A percentile compares a stretch with the other conserved stretches of the same genome.
Conservation (phyloP, 345 rosid species). For the Theobroma cacao region DNA sequence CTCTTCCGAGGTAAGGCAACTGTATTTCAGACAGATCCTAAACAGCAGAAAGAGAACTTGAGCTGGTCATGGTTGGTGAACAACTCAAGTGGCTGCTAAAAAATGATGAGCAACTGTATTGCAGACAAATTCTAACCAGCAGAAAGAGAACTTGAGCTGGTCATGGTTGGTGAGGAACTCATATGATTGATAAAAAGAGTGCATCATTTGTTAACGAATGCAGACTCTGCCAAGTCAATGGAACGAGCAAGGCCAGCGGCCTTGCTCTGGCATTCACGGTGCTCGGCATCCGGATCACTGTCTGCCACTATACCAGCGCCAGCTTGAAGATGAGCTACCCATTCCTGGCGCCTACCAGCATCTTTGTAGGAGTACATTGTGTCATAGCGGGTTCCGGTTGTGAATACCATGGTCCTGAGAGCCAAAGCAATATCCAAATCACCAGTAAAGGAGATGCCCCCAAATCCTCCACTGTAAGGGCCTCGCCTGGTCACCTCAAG, state of each 20-base stretch:
- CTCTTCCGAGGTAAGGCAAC: background rate
- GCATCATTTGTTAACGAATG: constrained; percentile 44
- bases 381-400: constrained; percentile 53
- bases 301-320: constrained; percentile 89
- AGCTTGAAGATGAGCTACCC: constrained; percentile 86
- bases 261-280: constrained; percentile 74
- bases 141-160: background rate
- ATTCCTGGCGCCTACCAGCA: constrained; percentile 47
- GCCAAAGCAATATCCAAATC: constrained; percentile 84
- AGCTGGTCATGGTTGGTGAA: background rate
- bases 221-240: constrained; percentile 78
- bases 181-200: background rate
- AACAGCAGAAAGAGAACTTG: background rate
- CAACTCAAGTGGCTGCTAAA: too few species aligned
- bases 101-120: background rate
- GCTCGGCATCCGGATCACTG: constrained; percentile 72
- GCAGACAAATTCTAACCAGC: background rate
- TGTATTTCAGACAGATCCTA: background rate
- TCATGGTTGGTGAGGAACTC: background rate
- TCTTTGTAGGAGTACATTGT: constrained; percentile 74
- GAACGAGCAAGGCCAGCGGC: constrained; percentile 83
- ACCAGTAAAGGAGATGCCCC: constrained; percentile 71
- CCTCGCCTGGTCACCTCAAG: constrained; percentile 78
- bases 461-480: constrained; percentile 92
- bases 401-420: constrained; percentile 83